Percentiles rank a stretch among this genome's conserved stretches.
Conservation (phyloP, 2,329 filamentous ascomycete species). For the Lasiodiplodia gonubiensis region DNA sequence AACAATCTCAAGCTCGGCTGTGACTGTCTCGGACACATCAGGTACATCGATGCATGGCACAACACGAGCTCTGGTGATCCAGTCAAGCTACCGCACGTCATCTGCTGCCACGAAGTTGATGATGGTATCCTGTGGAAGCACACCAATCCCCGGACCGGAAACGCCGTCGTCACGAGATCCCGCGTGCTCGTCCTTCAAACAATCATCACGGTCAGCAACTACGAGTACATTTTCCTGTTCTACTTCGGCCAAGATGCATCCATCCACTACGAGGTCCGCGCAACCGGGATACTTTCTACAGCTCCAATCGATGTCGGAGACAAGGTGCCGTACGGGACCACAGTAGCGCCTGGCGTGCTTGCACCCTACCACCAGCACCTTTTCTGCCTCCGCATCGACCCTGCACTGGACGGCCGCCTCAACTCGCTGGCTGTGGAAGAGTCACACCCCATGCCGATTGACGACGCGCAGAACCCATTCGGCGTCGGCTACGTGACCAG, state of each 20-base stretch:
- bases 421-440: constrained; percentile 42
- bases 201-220: constrained; percentile 52
- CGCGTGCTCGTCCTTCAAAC: constrained; percentile 46
- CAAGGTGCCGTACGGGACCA: constrained; percentile 46
- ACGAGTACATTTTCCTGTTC: constrained; percentile 54
- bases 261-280: constrained; percentile 51
- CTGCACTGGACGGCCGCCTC: constrained; percentile 47
- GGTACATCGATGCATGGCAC: constrained; percentile 51
- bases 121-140: constrained; percentile 51
- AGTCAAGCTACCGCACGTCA: constrained; percentile 47
- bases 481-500: constrained; percentile 16
- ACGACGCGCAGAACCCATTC: constrained; percentile 16
- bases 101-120: constrained; percentile 52
- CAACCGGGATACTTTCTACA: constrained; percentile 52
- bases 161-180: constrained; percentile 43
- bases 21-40: constrained; percentile 52
- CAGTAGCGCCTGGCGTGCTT: constrained; percentile 50
- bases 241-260: constrained; percentile 50
- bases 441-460: constrained; percentile 34
- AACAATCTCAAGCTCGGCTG: constrained; percentile 53
- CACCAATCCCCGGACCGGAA: constrained; percentile 46
- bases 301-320: constrained; percentile 44
- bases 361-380: constrained; percentile 54
- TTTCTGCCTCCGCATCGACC: constrained; percentile 52
- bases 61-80: constrained; percentile 44